These are phyloP conservation scores for Leccinellum luteum DNA, from an alignment of 768 basidiomycete genomes.

Conservation along the genomic window DNA sequence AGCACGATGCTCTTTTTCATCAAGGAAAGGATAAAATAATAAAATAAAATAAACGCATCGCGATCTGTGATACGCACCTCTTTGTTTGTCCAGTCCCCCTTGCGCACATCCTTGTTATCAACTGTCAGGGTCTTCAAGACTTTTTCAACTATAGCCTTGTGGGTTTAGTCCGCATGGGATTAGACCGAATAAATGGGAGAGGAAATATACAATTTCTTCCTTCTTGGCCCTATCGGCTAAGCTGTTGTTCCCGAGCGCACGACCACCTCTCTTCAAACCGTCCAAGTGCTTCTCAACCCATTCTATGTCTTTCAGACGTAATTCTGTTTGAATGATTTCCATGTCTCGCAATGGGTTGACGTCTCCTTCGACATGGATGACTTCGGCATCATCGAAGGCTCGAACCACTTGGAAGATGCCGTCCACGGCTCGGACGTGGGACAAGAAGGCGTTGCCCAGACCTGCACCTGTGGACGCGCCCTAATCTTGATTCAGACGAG, in stretches of 20 bases:
- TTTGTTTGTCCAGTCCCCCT: constrained; percentile 93
- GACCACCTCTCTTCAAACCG: constrained; percentile 65
- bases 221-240: constrained; percentile 94
- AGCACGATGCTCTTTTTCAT: constrained; percentile 82
- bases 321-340: constrained; percentile 94
- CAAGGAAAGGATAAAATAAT: constrained; percentile 29
- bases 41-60: background rate
- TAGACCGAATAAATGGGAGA: background rate
- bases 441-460: constrained; percentile 95
- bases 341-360: constrained; percentile 95
- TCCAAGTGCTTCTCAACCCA: constrained; percentile 96
- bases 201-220: constrained; percentile 79
- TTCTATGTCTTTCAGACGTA: constrained; percentile 95
- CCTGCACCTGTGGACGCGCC: constrained; percentile 98
- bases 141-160: constrained; percentile 81
- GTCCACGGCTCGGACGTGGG: constrained; percentile 96
- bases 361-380: constrained; percentile 98
- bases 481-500: constrained; percentile 35
- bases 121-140: constrained; percentile 73
- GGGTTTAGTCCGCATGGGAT: constrained; percentile 14
- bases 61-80: constrained; percentile 59
- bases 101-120: constrained; percentile 87
- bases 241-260: constrained; percentile 68
- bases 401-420: constrained; percentile 99
- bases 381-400: constrained; percentile 98